Evolutionary conservation across 176 grass and related monocot species (phyloP), one percentile per base, ranked within the genome.

Genomic region (Musa beccarii): DNA sequence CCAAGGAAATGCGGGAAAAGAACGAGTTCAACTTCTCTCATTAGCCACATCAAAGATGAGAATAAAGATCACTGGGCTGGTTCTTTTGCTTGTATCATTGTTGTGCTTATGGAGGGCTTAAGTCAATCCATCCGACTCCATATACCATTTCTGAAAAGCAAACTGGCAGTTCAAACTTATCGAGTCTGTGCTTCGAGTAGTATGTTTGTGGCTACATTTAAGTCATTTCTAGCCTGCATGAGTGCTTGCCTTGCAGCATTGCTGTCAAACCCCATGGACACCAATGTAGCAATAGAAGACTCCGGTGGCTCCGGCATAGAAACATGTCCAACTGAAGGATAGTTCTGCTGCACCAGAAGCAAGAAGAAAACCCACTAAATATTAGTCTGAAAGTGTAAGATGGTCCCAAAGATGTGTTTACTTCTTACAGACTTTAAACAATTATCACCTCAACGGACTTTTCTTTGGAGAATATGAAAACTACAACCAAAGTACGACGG

Each of bases 201-300:
- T 82, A 99, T 99, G 79, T 94, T 94, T 13, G 95, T 99, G 15
- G 95, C 95, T 50, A 70, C 81, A 83, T 89, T 91, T 34, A 99
- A 73, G 78, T 99, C 95, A 82, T 99, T 99, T 73, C 88, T 81
- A 11, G 95, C 90, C 81, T 75, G 86, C 73, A 85, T 69, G 2
- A 99, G 84, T 19, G 95, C 95, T 59, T 89, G 90, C 59, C 95
- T 91, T 53, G 95, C 95, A 55, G 76, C 84, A 79, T 84, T 91
- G 68, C 66, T 76, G 59, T 99, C 90, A 72, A 99, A 99, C 51
- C 95, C 95, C 95, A 99, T 99, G 4, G 95, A 94, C 54, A 94
- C 82, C 54, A 99, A 81, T 71, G 76, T 89, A 76, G 88, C 86
- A 66, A 99, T 64, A 17, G 90, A 99, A 75, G 95, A 84, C 80